Base-by-base conservation (phyloP, 805 yeast genomes). In the Candida chauliodis region DNA sequence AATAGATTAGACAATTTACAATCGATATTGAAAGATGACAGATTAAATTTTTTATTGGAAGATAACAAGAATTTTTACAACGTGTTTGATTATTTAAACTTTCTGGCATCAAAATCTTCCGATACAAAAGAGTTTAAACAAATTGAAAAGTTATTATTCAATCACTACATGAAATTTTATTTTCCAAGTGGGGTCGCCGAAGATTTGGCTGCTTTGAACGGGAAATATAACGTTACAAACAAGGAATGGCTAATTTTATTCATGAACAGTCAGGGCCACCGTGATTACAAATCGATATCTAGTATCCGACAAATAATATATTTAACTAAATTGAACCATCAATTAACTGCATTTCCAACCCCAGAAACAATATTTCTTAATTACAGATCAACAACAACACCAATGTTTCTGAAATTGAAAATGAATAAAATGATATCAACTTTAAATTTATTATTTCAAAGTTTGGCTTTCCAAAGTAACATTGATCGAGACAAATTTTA, bases 1-100 rank as follows among this genome's bases (percentile, higher is more conserved):
- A 80, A 79, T 47, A 66, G 95, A 34, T 30, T 74, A 0, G 80
- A 75, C 2, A 85, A 85, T 45, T 67, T 86, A 14, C 52, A 59
- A 25, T 61, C 59, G 3, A 58, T 91, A 0, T 42, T 84, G 2
- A 43, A 54, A 7, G 79, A 79, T 45, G 49, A 63, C 0, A 59
- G 83, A 21, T 56, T 84, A 10, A 41, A 58, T 13, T 63, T 68
- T 29, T 42, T 50, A 22, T 32, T 37, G 19, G 71, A 66, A 38
- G 73, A 66, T 37, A 55, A 58, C 8, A 57, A 53, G 27, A 53
- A 48, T 36, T 55, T 50, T 39, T 60, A 60, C 47, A 64, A 61
- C 42, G 60, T 66, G 2, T 61, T 66, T 47, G 74, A 69, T 41
- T 60, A 58, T 43, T 45, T 64, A 18, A 60, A 65, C 25, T 53